These are phyloP conservation scores for Coffea humblotiana DNA, from an alignment of 305 asterid species.

Conservation along the genomic window DNA sequence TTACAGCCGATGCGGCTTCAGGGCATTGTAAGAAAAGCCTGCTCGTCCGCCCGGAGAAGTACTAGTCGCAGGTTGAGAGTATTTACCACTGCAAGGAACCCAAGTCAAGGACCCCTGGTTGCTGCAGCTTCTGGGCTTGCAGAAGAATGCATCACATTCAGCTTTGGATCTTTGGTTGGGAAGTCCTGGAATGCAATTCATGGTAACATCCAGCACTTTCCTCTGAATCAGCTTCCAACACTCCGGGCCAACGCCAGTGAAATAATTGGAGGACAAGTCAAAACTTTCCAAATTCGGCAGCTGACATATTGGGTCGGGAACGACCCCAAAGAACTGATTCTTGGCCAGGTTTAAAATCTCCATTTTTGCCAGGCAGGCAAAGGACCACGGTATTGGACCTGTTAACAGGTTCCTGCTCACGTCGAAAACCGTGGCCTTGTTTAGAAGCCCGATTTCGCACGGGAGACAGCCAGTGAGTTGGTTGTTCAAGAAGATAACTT, in stretches of 20 bases:
- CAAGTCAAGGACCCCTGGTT: neutral
- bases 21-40: conserved; percentile 12
- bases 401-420: conserved; percentile 50
- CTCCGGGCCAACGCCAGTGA: conserved; percentile 56
- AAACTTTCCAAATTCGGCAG: conserved; percentile 25
- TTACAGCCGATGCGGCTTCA: conserved; percentile 5
- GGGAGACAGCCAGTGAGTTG: conserved; percentile 60
- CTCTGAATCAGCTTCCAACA: conserved; percentile 48
- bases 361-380: conserved; percentile 46
- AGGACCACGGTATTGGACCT: conserved; percentile 59
- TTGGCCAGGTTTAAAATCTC: conserved; percentile 26
- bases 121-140: conserved; percentile 16
- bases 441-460: conserved; percentile 46
- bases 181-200: conserved; percentile 55
- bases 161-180: conserved; percentile 36
- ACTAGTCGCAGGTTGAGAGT: neutral
- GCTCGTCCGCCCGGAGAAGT: neutral
- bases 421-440: conserved; percentile 41
- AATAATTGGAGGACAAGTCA: conserved; percentile 43
- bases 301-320: conserved; percentile 55
- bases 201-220: conserved; percentile 38
- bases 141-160: conserved; percentile 44
- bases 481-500: conserved; percentile 47
- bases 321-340: conserved; percentile 46
- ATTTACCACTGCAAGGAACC: conserved; percentile 7